Evolutionary conservation across 2,329 filamentous ascomycete genomes (phyloP), one percentile per base, ranked within the genome.

Genomic region (Davidsoniella eucalypti): DNA sequence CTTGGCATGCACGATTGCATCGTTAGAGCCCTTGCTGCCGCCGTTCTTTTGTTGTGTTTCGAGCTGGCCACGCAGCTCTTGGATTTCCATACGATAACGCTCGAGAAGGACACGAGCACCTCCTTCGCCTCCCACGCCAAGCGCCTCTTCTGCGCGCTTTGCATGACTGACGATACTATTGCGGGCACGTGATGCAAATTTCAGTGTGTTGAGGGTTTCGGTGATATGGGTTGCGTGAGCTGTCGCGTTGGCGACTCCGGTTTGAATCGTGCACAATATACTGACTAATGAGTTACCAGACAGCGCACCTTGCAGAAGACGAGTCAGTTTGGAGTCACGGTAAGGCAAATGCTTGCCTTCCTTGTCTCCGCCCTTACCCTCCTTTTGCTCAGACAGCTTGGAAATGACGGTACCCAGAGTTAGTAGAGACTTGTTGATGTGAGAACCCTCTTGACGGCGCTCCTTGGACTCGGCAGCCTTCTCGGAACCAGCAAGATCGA

Each of bases 161-260:
- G 92, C 92, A 65, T 96, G 88, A 58, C 87, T 95, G 61, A 96
- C 82, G 60, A 98, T 94, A 61, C 84, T 98, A 66, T 98, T 98
- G 72, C 94, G 95, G 42, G 92, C 92, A 58, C 92, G 78, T 9
- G 88, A 92, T 2, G 92, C 92, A 61, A 98, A 98, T 59, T 96
- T 98, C 54, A 98, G 70, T 0, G 92, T 98, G 62, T 94, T 98
- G 50, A 98, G 68, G 0, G 90, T 96, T 66, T 98, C 92, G 16
- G 77, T 76, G 0, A 84, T 86, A 59, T 95, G 86, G 18, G 74
- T 84, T 57, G 78, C 82, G 17, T 80, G 75, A 3, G 79, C 67
- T 1, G 85, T 84, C 7, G 76, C 71, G 58, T 78, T 87, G 18
- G 83, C 82, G 1, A 83, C 72, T n/a, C 86, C 86, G 43, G 93